Evolutionary conservation across 441 rosid genomes (phyloP).

Genomic region (Adansonia madagascariensis): DNA sequence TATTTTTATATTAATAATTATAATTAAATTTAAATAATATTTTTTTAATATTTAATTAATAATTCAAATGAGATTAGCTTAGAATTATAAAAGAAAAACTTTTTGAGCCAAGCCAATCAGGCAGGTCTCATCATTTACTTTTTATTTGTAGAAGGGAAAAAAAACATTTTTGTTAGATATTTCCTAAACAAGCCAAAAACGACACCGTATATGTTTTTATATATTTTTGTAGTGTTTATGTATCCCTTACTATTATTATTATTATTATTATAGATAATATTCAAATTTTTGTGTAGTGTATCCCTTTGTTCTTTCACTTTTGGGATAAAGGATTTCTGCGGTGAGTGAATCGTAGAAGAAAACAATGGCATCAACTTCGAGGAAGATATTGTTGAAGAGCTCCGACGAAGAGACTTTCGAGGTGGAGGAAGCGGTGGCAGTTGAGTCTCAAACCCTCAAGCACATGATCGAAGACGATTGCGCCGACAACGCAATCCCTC

Average conservation of each 20-base stretch:
- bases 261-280: neutral
- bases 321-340: neutral
- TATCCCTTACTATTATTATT: no score
- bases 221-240: no score
- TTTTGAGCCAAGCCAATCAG: no score
- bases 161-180: no score
- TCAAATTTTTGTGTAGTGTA: neutral
- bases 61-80: no score
- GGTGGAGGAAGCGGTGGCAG: slow-evolving; percentile 14
- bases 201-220: neutral
- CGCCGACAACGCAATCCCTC: neutral
- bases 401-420: slow-evolving; percentile 6
- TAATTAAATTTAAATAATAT: no score
- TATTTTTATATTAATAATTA: no score
- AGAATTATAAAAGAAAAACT: no score
- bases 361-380: neutral
- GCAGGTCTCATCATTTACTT: no score
- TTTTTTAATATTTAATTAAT: no score
- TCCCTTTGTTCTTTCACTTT: neutral
- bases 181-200: neutral
- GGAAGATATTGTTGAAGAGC: neutral
- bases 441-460: neutral
- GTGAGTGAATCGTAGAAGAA: neutral
- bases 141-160: no score
- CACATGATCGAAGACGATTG: slow-evolving; percentile 4